Evolutionary conservation across 371 early-diverging fungal genomes (phyloP), one percentile per base, ranked within the genome.

Genomic region (Phascolomyces articulosus): DNA sequence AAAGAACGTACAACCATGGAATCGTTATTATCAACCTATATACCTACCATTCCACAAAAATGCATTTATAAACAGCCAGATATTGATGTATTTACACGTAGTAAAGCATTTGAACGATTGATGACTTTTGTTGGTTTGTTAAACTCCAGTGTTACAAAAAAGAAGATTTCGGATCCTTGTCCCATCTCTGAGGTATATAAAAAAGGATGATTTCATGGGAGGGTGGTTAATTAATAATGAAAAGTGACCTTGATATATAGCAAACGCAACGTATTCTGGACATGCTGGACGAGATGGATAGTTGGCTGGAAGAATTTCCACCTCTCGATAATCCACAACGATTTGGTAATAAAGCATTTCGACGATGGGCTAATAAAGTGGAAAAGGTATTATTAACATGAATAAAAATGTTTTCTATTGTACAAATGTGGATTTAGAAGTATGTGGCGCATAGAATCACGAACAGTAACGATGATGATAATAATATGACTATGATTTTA

Each of bases 261-360:
- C 74, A 82, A 59, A 76, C 85, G 40, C 70, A 79, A 58, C 75
- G 72, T 26, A 70, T 94, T 27, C 41, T 93, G 31, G 71, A 67
- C 11, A 60, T 93, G 60, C 73, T 97, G 24, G 86, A 91, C 16
- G 75, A 64, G 6, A 55, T 95, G n/a, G 86, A 89, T 54, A 47
- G 48, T 26, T 95, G 93, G 94, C 85, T 94, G 29, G 85, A 76
- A 28, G 83, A 89, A 28, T 86, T 91, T 27, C 95, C 95, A 23
- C 95, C 93, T 21, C 74, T 87, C 29, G 75, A 79, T 20, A 83
- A 88, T 28, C 89, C 90, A 3, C 89, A 90, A 70, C 85, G 93
- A 4, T 90, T 92, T 71, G 93, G 93, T 10, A 94, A 93, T 74
- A 88, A 86, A 47, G 90, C 93, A 0, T 94, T 92, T 72, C 80